phyloP scores from a whole-genome alignment of 257 asterid species.

The Forsythia suspensa region DNA sequence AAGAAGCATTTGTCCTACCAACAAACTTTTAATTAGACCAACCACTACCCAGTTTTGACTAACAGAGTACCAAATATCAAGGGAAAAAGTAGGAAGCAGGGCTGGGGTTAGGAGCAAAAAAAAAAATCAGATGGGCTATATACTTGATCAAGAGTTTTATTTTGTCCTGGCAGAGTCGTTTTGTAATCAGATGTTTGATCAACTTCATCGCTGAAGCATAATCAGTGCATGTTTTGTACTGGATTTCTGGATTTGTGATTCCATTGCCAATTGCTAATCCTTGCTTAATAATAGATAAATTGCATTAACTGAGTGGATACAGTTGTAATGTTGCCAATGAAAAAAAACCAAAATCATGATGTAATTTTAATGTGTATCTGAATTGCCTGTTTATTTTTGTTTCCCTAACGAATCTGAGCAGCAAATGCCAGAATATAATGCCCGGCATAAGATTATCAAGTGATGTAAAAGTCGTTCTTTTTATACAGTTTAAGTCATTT shows the following conservation, averaged over 20 bases:
- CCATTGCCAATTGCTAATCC: constrained; percentile 19
- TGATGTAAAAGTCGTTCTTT: constrained; percentile 11
- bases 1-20: no score
- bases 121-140: no score
- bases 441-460: constrained; percentile 19
- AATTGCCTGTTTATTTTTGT: constrained; percentile 9
- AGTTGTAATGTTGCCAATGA: no score
- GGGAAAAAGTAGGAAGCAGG: no score
- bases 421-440: constrained; percentile 20
- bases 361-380: constrained; percentile 9
- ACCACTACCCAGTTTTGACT: no score
- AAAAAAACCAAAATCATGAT: no score
- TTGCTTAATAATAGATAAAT: neutral
- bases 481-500: neutral
- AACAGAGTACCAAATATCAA: no score
- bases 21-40: no score
- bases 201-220: constrained; percentile 10
- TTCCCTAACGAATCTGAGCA: constrained; percentile 1
- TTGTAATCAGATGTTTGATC: neutral
- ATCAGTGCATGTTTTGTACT: constrained; percentile 15
- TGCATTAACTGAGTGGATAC: neutral
- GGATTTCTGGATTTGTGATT: constrained; percentile 17
- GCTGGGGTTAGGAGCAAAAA: no score
- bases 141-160: neutral
- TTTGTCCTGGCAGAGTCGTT: no score